These are phyloP conservation scores for Jasminum sambac DNA, from an alignment of 257 asterid genomes.

Conservation along the genomic window DNA sequence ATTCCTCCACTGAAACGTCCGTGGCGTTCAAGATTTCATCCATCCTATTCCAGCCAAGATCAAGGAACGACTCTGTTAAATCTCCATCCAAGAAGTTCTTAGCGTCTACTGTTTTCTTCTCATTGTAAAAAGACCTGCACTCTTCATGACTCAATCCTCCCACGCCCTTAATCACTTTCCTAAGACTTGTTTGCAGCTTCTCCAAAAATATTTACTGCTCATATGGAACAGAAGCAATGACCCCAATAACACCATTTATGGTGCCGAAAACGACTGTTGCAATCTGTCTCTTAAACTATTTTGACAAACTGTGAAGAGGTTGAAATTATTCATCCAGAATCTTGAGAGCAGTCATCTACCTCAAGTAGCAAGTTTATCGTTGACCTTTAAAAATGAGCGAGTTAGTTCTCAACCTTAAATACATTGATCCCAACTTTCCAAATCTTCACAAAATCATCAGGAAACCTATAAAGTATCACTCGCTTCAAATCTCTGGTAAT, in stretches of 20 bases:
- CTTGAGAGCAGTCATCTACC: constrained; percentile 83
- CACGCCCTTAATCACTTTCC: constrained; percentile 94
- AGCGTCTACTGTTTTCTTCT: constrained; percentile 79
- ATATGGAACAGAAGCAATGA: constrained; percentile 83
- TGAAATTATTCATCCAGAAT: constrained; percentile 85
- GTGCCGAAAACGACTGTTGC: constrained; percentile 94
- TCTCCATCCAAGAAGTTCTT: constrained; percentile 91
- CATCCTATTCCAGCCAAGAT: constrained; percentile 72
- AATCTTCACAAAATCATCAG: not conserved
- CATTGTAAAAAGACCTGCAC: constrained; percentile 92
- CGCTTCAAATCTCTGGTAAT: not conserved
- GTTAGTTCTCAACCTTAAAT: not conserved
- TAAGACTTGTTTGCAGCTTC: constrained; percentile 64
- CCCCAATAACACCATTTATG: constrained; percentile 87
- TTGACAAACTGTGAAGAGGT: constrained; percentile 84
- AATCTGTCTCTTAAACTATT: constrained; percentile 89
- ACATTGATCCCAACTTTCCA: not conserved
- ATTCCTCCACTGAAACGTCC: constrained; percentile 76
- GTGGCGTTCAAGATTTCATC: constrained; percentile 75
- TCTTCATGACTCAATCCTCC: constrained; percentile 96
- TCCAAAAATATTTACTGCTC: constrained; percentile 80
- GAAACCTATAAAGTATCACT: not conserved
- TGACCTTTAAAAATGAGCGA: not conserved
- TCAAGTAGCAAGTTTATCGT: not conserved
- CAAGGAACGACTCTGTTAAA: constrained; percentile 87